phyloP scores from a whole-genome alignment of 139 green algal genomes.

The Ettlia oleoabundans region DNA sequence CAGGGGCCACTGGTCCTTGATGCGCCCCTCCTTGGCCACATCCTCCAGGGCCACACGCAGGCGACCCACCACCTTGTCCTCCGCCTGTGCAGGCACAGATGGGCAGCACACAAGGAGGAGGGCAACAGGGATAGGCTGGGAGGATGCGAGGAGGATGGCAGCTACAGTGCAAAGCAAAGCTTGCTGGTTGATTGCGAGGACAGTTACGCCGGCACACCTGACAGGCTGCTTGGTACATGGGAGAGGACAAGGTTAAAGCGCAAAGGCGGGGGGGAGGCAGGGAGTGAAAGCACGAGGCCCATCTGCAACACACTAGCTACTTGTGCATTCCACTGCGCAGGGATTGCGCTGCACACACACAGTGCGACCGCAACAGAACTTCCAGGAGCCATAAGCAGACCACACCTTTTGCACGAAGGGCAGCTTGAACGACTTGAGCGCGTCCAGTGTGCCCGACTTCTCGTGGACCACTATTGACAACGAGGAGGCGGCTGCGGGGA shows the following conservation, averaged over 20 bases:
- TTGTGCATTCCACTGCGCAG: too few relatives aligned
- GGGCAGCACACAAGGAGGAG: too few relatives aligned
- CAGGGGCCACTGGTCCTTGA: conserved; percentile 32
- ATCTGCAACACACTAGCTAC: neutral
- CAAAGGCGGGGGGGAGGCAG: neutral
- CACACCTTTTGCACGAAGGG: conserved; percentile 41
- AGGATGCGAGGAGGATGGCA: too few relatives aligned
- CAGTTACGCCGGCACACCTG: neutral
- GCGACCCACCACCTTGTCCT: conserved; percentile 25
- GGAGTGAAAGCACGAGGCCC: neutral
- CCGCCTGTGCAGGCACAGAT: conserved; percentile 2
- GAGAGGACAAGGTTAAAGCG: too few relatives aligned
- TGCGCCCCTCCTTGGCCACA: conserved; percentile 23
- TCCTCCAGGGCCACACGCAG: conserved; percentile 25
- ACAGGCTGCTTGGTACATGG: too few relatives aligned
- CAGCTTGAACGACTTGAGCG: conserved; percentile 35
- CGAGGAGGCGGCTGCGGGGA: conserved; percentile 14
- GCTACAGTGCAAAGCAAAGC: neutral
- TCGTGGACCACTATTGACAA: conserved; percentile 28
- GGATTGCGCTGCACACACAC: too few relatives aligned
- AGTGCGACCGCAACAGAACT: too few relatives aligned
- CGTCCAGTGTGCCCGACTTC: conserved; percentile 25
- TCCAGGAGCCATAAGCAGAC: too few relatives aligned
- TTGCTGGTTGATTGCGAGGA: neutral
- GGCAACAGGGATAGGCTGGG: too few relatives aligned